Evolutionary conservation across 2,329 filamentous ascomycete genomes (phyloP).

Genomic region (Penicillium olsonii): DNA sequence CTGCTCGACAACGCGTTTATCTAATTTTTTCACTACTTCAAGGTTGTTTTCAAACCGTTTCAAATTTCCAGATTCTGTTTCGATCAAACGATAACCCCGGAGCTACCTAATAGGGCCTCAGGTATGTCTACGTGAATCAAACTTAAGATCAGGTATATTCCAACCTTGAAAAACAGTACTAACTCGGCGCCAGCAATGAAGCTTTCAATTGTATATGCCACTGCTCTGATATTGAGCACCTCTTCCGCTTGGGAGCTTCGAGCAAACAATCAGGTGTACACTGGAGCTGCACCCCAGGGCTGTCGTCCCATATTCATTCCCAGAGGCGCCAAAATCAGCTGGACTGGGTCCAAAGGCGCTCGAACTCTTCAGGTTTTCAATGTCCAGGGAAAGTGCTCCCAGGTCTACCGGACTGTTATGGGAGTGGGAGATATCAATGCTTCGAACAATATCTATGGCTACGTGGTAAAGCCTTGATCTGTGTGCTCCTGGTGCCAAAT

Average conservation of each 20-base stretch:
- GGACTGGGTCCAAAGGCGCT: slow-evolving; percentile 12
- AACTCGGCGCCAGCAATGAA: not conserved
- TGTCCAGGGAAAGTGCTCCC: slow-evolving; percentile 6
- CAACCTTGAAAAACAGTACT: not conserved
- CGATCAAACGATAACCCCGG: no score
- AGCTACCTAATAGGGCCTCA: no score
- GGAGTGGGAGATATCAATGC: slow-evolving; percentile 18
- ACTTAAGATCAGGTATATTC: not conserved
- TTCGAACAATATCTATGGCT: slow-evolving; percentile 8
- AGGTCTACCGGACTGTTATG: slow-evolving; percentile 17
- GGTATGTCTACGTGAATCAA: no score
- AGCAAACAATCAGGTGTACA: slow-evolving; percentile 1
- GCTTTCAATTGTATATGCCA: not conserved
- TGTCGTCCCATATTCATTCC: slow-evolving; percentile 12
- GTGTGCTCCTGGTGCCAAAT: no score
- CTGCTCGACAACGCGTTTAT: no score
- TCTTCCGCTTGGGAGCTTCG: slow-evolving; percentile 8
- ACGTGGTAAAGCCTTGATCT: not conserved
- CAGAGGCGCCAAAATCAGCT: slow-evolving; percentile 12
- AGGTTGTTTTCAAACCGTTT: no score
- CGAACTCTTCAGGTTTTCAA: slow-evolving; percentile 13
- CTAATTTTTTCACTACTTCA: no score
- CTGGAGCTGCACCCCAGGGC: slow-evolving; percentile 2
- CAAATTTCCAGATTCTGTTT: no score
- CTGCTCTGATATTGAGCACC: not conserved